A percentile compares a stretch with the other conserved stretches of the same genome.
phyloP scores from a whole-genome alignment of 495 filamentous ascomycete species.

The Penicillium waksmanii region DNA sequence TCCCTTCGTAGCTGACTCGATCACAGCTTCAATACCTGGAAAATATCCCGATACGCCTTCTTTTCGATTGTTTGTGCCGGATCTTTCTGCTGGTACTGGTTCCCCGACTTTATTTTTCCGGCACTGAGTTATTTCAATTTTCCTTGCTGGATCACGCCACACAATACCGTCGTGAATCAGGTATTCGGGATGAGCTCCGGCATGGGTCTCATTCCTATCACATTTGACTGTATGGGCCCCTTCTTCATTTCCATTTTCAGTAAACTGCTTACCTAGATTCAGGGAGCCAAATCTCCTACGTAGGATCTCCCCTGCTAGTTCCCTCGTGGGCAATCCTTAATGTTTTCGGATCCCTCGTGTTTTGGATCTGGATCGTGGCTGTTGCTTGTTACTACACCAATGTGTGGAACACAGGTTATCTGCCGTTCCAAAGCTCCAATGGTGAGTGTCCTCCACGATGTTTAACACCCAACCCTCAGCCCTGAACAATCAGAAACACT shows the following conservation, averaged over 20 bases:
- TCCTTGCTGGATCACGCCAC: conserved; percentile 79
- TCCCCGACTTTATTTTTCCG: conserved; percentile 78
- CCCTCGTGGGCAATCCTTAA: conserved; percentile 87
- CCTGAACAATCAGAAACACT: neutral
- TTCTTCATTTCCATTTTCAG: conserved; percentile 35
- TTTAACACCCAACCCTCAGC: neutral
- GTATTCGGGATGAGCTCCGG: conserved; percentile 79
- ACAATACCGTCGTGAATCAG: conserved; percentile 77
- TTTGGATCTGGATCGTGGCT: conserved; percentile 82
- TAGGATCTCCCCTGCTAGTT: conserved; percentile 75
- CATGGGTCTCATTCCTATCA: conserved; percentile 77
- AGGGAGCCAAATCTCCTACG: conserved; percentile 87
- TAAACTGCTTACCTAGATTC: conserved; percentile 36
- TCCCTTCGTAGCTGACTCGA: neutral
- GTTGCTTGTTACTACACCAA: conserved; percentile 47
- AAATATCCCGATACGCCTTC: conserved; percentile 76
- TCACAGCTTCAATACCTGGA: conserved; percentile 72
- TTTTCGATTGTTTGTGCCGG: conserved; percentile 67
- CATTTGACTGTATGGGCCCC: conserved; percentile 63
- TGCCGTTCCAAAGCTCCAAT: conserved; percentile 32
- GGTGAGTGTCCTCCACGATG: conserved; percentile 17
- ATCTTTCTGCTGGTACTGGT: conserved; percentile 72
- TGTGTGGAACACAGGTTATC: conserved; percentile 54
- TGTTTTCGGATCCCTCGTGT: conserved; percentile 70
- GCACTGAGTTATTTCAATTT: conserved; percentile 85